Conservation (phyloP, 2,329 filamentous ascomycete genomes). For the Sphaerulina musiva region DNA sequence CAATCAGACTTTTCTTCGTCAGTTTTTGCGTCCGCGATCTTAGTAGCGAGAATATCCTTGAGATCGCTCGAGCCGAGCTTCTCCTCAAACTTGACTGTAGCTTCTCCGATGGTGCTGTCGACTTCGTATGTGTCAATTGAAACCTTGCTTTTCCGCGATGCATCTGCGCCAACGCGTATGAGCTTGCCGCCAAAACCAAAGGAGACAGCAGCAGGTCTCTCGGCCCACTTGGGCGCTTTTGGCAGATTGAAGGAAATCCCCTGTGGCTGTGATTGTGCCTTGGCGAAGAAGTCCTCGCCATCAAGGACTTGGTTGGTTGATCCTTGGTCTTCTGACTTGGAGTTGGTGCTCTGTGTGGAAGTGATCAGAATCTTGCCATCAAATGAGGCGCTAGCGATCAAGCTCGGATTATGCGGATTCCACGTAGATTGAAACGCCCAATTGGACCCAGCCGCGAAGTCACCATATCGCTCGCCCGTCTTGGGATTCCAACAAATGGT, state of each 20-base stretch:
- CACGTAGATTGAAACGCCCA: constrained; percentile 97
- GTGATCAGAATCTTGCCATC: constrained; percentile 94
- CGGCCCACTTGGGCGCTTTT: constrained; percentile 84
- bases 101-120: constrained; percentile 74
- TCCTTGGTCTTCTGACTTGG: constrained; percentile 57
- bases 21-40: constrained; percentile 65
- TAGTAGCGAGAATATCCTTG: constrained; percentile 68
- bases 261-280: constrained; percentile 85
- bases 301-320: constrained; percentile 63
- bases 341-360: constrained; percentile 88
- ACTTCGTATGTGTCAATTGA: constrained; percentile 82
- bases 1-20: constrained; percentile 95
- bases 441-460: constrained; percentile 96
- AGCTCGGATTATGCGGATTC: constrained; percentile 84
- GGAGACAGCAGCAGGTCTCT: constrained; percentile 74
- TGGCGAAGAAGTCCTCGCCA: constrained; percentile 93
- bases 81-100: constrained; percentile 80
- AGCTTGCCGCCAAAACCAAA: constrained; percentile 96
- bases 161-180: constrained; percentile 66
- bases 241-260: constrained; percentile 79
- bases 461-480: constrained; percentile 77
- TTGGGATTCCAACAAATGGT: constrained; percentile 96
- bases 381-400: constrained; percentile 92
- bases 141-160: constrained; percentile 63
- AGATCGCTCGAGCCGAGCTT: constrained; percentile 73